Percentiles rank a stretch among this genome's conserved stretches.
Evolutionary conservation across 2,329 filamentous ascomycete genomes (phyloP).

Genomic region (Emmonsia crescens): DNA sequence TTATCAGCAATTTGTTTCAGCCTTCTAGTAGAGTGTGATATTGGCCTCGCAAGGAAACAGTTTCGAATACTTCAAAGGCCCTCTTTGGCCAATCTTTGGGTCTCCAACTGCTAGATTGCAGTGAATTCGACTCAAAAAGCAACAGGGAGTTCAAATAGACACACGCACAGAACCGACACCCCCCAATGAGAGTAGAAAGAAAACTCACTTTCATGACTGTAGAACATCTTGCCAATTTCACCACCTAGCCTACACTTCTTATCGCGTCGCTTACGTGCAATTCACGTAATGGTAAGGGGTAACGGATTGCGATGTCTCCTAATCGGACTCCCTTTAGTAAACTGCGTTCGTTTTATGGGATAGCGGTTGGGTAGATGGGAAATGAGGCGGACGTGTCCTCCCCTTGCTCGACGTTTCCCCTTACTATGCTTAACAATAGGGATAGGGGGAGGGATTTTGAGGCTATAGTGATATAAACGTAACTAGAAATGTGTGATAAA

Average conservation of each 20-base stretch:
- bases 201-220: conserved; percentile 78
- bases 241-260: background rate
- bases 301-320: background rate
- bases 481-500: too few species aligned
- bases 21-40: background rate
- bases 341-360: background rate
- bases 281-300: background rate
- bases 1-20: background rate
- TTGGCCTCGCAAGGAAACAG: background rate
- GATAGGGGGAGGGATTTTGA: background rate
- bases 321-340: background rate
- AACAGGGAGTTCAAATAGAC: background rate
- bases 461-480: background rate
- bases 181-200: background rate
- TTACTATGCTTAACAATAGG: background rate
- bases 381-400: background rate
- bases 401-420: background rate
- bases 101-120: background rate
- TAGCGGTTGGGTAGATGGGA: background rate
- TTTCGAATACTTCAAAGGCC: background rate
- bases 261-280: background rate
- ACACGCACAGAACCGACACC: background rate
- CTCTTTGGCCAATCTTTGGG: background rate
- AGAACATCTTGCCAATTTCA: conserved; percentile 58
- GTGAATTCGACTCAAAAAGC: background rate